Evolutionary conservation across 2,329 filamentous ascomycete genomes (phyloP), one percentile per base, ranked within the genome.

Genomic region (Metarhizium brunneum): DNA sequence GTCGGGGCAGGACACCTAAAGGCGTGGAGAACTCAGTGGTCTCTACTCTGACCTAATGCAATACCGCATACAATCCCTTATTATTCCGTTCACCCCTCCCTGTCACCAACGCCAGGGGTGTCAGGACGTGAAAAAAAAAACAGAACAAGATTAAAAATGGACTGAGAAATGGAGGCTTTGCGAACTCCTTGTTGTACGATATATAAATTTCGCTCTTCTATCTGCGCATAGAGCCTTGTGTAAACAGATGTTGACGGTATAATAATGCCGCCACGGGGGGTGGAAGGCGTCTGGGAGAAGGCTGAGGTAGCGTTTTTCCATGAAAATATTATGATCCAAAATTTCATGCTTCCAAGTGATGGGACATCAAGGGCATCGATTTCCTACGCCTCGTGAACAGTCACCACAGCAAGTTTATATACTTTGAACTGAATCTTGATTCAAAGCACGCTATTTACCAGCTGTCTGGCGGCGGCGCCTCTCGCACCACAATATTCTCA

Each of bases 171-270:
- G 50, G 53, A 55, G 38, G n/a, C 32, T n/a, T 36, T n/a, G 50
- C 25, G 25, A 55, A 29, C 51, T 53, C 55, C 52, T 55, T 63
- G 57, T 65, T 73, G 71, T 73, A 73, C 69, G 66, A 73, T 72
- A 73, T 67, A 32, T 68, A 54, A 67, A 40, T 67, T 60, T 66
- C 62, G 65, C 66, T 70, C 67, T 68, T 68, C 61, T 59, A 64
- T 62, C 64, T 66, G 59, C 67, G 65, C 60, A 69, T 69, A 69
- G 70, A 71, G 65, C 66, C 66, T 72, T 71, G 67, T 74, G 71
- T 72, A 71, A 73, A 71, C 67, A 70, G 61, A 63, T 68, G 62
- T 67, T 47, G 20, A 68, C 63, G 66, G 66, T 68, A 63, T 64
- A 63, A 64, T 59, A 62, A 66, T 59, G 57, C 60, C 60, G 60